Conservation (phyloP, 2,329 filamentous ascomycete genomes). For the Claviceps maximensis region DNA sequence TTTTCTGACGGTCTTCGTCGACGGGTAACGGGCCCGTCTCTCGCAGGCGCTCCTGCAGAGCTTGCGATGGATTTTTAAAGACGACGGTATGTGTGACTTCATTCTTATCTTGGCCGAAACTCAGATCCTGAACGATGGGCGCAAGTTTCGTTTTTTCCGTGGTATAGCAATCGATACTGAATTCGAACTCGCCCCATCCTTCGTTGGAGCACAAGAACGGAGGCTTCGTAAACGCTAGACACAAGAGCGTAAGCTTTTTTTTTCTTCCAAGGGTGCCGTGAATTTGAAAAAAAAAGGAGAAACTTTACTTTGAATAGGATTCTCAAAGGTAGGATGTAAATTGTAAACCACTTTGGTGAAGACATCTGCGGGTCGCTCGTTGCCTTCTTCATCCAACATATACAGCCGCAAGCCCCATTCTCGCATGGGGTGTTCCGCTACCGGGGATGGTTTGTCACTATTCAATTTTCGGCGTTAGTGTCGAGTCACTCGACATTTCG, state of each 20-base stretch:
- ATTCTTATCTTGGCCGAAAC: conserved; percentile 73
- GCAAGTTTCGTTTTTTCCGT: conserved; percentile 77
- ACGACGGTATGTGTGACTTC: conserved; percentile 68
- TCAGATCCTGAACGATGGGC: conserved; percentile 70
- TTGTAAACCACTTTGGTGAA: conserved; percentile 91
- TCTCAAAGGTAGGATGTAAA: conserved; percentile 85
- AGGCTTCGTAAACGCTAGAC: conserved; percentile 60
- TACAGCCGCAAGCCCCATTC: conserved; percentile 81
- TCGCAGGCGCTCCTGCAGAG: conserved; percentile 64
- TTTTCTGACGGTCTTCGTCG: conserved; percentile 48
- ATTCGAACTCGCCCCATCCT: conserved; percentile 98
- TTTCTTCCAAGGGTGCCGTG: too few relatives aligned
- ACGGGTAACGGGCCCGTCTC: conserved; percentile 78
- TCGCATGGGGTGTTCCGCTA: conserved; percentile 85
- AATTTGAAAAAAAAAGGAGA: background rate
- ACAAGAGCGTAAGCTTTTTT: background rate
- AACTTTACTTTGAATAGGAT: conserved; percentile 67
- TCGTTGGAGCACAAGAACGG: conserved; percentile 88
- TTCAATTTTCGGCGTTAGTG: conserved; percentile 8
- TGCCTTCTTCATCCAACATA: conserved; percentile 73
- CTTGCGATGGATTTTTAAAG: conserved; percentile 87
- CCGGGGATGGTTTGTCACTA: conserved; percentile 66
- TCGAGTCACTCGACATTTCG: background rate
- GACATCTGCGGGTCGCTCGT: conserved; percentile 67
- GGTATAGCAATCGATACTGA: conserved; percentile 71